These are phyloP conservation scores for Candida golubevii DNA, from an alignment of 805 yeast species.

Conservation along the genomic window DNA sequence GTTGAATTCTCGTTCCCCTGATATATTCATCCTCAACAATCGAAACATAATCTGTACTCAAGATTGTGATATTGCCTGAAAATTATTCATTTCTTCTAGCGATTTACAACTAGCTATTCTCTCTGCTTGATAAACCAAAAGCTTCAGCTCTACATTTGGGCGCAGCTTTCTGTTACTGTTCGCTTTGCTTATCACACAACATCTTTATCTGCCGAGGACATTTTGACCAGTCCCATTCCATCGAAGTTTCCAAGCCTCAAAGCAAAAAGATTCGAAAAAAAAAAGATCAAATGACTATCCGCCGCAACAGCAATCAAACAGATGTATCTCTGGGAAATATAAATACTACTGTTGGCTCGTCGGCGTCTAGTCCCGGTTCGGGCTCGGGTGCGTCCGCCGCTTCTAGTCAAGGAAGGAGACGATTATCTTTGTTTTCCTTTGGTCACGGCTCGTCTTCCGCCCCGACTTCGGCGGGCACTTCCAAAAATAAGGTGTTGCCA, in stretches of 20 bases:
- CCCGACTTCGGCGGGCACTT: slow-evolving; percentile 6
- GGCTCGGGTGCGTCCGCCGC: not conserved
- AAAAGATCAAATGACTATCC: slow-evolving; percentile 1
- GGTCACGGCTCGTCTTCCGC: slow-evolving; percentile 11
- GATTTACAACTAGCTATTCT: too few relatives aligned
- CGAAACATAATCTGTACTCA: not conserved
- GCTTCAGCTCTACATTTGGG: too few relatives aligned
- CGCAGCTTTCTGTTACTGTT: too few relatives aligned
- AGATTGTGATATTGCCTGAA: not conserved
- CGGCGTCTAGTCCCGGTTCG: not conserved
- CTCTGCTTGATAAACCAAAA: too few relatives aligned
- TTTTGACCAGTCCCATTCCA: too few relatives aligned
- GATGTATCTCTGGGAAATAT: not conserved
- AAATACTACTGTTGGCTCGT: not conserved
- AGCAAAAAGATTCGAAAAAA: not conserved
- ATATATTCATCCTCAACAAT: not conserved
- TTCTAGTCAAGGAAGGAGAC: slow-evolving; percentile 12
- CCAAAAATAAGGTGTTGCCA: slow-evolving; percentile 8
- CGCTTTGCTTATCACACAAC: not conserved
- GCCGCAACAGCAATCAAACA: slow-evolving; percentile 1
- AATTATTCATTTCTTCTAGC: too few relatives aligned
- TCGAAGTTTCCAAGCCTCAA: not conserved
- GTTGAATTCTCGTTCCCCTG: not conserved
- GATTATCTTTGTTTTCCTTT: slow-evolving; percentile 24
- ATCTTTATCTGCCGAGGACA: not conserved